Evolutionary conservation across 2,329 filamentous ascomycete species (phyloP).

Genomic region (Capronia epimyces): DNA sequence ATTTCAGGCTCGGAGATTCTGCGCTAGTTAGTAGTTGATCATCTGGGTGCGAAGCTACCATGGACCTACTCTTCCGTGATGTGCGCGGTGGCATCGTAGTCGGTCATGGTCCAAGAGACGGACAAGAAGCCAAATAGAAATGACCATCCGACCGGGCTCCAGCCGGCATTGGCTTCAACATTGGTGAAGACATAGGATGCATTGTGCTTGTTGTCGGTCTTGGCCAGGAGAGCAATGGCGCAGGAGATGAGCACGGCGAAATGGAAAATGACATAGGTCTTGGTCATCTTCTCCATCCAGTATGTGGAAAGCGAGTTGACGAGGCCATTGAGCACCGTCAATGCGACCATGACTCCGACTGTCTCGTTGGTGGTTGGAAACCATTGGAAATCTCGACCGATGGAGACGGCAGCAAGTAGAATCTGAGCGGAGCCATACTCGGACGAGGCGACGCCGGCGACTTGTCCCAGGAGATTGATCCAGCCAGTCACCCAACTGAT

Average conservation of each 20-base stretch:
- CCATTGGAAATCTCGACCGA: constrained; percentile 46
- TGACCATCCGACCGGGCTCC: constrained; percentile 51
- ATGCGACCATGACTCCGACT: constrained; percentile 52
- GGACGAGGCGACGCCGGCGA: constrained; percentile 51
- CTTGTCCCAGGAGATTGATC: constrained; percentile 47
- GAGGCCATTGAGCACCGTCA: constrained; percentile 48
- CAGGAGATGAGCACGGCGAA: constrained; percentile 49
- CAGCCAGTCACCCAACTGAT: constrained; percentile 46
- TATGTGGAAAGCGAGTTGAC: constrained; percentile 54
- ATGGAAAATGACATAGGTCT: constrained; percentile 55
- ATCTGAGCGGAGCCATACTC: constrained; percentile 55
- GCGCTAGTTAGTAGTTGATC: constrained; percentile 30
- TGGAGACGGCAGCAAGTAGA: constrained; percentile 52
- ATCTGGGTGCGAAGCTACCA: not conserved
- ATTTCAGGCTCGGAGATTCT: constrained; percentile 46
- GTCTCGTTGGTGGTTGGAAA: constrained; percentile 44
- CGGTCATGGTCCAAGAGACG: constrained; percentile 58
- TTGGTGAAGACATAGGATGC: constrained; percentile 53
- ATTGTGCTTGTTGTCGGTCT: constrained; percentile 48
- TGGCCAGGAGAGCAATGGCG: constrained; percentile 48
- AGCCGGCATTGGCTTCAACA: constrained; percentile 49
- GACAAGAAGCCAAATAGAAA: constrained; percentile 58
- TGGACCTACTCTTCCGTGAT: constrained; percentile 46
- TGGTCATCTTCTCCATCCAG: constrained; percentile 55
- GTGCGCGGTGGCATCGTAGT: constrained; percentile 46